Evolutionary conservation across 305 asterid genomes (phyloP).

Genomic region (Solanum hybrid): DNA sequence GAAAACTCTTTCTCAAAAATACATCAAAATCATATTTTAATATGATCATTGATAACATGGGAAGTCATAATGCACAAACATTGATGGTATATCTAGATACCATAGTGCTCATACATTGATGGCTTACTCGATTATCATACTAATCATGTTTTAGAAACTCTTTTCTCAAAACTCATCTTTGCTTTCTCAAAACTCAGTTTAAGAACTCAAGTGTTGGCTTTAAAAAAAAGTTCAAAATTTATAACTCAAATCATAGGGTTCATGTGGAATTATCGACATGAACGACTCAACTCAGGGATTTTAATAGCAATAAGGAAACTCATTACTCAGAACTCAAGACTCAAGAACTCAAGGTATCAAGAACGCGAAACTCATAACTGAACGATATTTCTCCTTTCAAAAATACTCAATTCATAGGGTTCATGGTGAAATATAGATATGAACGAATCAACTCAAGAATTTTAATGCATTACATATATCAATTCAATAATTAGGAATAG

Average conservation of each 20-base stretch:
- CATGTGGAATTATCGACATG: neutral
- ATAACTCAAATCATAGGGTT: neutral
- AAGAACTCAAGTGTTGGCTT: neutral
- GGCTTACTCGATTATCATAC: neutral
- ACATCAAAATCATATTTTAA: neutral
- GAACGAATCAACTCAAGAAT: neutral
- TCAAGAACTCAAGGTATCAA: neutral
- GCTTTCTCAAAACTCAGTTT: neutral
- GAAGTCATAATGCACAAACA: neutral
- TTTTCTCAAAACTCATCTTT: neutral
- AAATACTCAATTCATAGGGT: neutral
- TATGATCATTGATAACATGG: neutral
- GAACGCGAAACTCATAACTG: neutral
- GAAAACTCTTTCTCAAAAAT: neutral
- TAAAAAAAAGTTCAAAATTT: too few species aligned
- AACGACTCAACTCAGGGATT: neutral
- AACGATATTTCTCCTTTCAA: neutral
- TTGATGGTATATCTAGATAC: neutral
- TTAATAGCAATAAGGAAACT: neutral
- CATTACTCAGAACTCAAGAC: neutral
- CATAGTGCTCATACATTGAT: neutral
- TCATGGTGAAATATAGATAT: too few species aligned
- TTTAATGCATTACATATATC: too few species aligned
- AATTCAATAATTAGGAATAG: neutral
- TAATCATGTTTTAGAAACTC: neutral